Evolutionary conservation across 352 stramenopile species (phyloP).

Genomic region (Phytophthora megakarya): DNA sequence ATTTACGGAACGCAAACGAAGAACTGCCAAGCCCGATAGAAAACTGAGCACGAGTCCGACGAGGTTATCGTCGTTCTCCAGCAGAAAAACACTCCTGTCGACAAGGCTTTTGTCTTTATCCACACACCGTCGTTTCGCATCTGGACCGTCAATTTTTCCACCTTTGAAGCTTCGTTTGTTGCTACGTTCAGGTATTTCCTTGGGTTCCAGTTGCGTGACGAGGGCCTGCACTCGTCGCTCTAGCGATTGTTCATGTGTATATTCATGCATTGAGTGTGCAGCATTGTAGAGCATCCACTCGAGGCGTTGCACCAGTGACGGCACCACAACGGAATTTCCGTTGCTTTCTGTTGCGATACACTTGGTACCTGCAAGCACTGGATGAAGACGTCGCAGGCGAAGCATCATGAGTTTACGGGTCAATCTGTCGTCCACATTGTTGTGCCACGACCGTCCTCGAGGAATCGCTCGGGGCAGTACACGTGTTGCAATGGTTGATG

Average conservation of each 20-base stretch:
- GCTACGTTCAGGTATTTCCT: not conserved
- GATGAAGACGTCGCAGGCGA: constrained; percentile 31
- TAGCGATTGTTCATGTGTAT: constrained; percentile 62
- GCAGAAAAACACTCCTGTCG: constrained; percentile 31
- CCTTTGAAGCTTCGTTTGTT: constrained; percentile 20
- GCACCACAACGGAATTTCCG: constrained; percentile 11
- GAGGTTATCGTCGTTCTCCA: constrained; percentile 54
- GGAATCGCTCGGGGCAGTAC: constrained; percentile 10
- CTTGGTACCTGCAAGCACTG: constrained; percentile 29
- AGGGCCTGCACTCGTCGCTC: constrained; percentile 72
- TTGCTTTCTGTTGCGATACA: constrained; percentile 8
- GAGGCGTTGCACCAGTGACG: constrained; percentile 61
- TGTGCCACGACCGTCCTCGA: constrained; percentile 32
- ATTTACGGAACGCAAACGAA: constrained; percentile 48
- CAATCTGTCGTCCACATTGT: constrained; percentile 33
- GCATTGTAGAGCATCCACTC: constrained; percentile 79
- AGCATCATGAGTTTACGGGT: constrained; percentile 48
- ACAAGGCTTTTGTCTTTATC: not conserved
- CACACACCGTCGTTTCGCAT: constrained; percentile 22
- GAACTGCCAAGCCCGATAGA: constrained; percentile 49
- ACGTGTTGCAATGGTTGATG: constrained; percentile 6
- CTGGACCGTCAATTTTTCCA: not conserved
- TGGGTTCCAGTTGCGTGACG: constrained; percentile 59
- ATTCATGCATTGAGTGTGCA: constrained; percentile 67
- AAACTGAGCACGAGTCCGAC: constrained; percentile 54